Evolutionary conservation across 2,329 filamentous ascomycete species (phyloP).

Genomic region (Botrytis porri): DNA sequence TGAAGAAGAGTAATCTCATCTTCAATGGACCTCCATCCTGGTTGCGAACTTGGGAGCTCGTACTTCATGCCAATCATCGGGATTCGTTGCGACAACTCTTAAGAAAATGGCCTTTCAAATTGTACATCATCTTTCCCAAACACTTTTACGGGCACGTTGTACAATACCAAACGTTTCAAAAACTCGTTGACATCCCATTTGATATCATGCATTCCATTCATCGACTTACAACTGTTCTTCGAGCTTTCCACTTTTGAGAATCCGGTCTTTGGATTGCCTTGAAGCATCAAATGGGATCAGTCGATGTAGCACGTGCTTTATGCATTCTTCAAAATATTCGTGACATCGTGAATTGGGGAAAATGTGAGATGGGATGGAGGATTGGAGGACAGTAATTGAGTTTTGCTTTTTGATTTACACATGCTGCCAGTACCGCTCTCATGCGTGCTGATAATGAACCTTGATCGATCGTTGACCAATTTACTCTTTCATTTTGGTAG

Average conservation of each 20-base stretch:
- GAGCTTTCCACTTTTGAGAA: not conserved
- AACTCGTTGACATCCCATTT: not conserved
- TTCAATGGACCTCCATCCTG: not conserved
- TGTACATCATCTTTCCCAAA: slow-evolving; percentile 27
- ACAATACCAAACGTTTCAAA: slow-evolving; percentile 21
- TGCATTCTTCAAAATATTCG: not conserved
- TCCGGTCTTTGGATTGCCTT: not conserved
- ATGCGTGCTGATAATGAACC: not conserved
- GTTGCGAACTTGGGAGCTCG: not conserved
- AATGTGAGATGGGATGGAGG: not conserved
- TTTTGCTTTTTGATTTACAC: slow-evolving; percentile 7
- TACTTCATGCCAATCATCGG: not conserved
- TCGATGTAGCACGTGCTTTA: not conserved
- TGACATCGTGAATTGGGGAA: not conserved
- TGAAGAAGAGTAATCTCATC: slow-evolving; percentile 43
- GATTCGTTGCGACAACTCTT: not conserved
- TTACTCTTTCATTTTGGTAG: slow-evolving; percentile 9
- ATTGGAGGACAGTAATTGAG: not conserved
- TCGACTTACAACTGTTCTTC: not conserved
- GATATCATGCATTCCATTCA: not conserved
- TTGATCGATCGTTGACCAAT: not conserved
- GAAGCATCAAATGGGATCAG: not conserved
- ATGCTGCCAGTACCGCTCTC: not conserved
- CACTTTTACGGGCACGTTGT: slow-evolving; percentile 24
- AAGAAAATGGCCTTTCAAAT: slow-evolving; percentile 1